Evolutionary conservation across 1,139 yeast genomes (phyloP), one percentile per base, ranked within the genome.

Genomic region (Candida sanyaensis): DNA sequence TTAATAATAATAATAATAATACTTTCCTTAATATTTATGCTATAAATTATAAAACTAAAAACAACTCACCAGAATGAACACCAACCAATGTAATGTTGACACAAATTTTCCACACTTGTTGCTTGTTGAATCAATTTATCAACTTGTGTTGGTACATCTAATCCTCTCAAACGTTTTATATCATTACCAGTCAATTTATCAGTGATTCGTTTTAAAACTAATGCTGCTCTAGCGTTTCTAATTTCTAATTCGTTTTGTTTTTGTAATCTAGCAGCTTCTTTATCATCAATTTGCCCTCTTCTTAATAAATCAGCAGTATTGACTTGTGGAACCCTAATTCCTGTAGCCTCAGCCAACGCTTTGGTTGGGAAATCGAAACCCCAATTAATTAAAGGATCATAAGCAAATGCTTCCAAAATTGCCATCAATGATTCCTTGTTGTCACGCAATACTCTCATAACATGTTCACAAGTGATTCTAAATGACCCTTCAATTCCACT

Each of bases 21-120:
- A 26, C 28, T 26, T 26, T 26, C 28, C 9, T 26, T 26, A 24
- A 34, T 10, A 36, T n/a, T 10, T 24, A 27, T 12, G 31, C 7
- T 12, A 29, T 26, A 21, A 2, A 21, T 37, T 23, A 21, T 21
- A 17, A 2, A 17, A 17, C 3, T 17, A 17, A 17, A 17, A 17
- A 17, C 21, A 17, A 17, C 4, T 38, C 42, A 92, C 98, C 99
- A 93, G 81, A 92, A 93, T 0, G 98, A 88, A 69, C 99, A 93
- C 99, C 99, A 95, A 17, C 99, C 99, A 53, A 95, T 88, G 63
- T 89, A 95, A 66, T 93, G 99, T 66, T 91, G 97, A 63, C 99
- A 93, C 50, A 95, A 71, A 60, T 93, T 93, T 64, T 95, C 99
- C 30, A 93, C 96, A 49, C 96, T 88, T 0, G 98, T 93, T 1